phyloP scores from a whole-genome alignment of 78 protist species.

The Salpingoeca rosetta region DNA sequence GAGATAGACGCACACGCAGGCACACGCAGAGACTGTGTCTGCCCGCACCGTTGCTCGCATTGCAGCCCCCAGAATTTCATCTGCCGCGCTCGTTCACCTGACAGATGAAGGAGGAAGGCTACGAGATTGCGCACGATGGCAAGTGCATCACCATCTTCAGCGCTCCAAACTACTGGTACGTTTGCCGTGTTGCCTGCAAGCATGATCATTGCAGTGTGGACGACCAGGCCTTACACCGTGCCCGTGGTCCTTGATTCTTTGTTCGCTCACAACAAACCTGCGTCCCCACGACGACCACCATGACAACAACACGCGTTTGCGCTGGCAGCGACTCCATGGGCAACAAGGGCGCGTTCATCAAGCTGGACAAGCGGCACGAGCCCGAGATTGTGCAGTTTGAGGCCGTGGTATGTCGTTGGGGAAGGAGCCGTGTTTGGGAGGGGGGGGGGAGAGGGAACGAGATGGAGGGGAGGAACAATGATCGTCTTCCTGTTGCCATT shows the following conservation, averaged over 20 bases:
- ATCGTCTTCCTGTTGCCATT: neutral
- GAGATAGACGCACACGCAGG: too few relatives aligned
- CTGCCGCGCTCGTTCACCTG: too few relatives aligned
- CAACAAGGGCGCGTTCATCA: slow-evolving; percentile 87
- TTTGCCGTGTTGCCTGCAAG: neutral
- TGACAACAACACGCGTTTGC: too few relatives aligned
- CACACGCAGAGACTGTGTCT: too few relatives aligned
- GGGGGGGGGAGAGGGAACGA: too few relatives aligned
- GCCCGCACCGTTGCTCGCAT: too few relatives aligned
- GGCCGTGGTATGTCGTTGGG: slow-evolving; percentile 19
- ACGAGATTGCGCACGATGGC: slow-evolving; percentile 60
- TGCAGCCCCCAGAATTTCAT: too few relatives aligned
- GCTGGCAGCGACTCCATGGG: slow-evolving; percentile 51
- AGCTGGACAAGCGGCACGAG: slow-evolving; percentile 6
- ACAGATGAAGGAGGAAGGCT: slow-evolving; percentile 30
- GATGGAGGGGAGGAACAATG: neutral
- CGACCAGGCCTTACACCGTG: neutral
- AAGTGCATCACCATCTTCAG: slow-evolving; percentile 81
- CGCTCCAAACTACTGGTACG: slow-evolving; percentile 91
- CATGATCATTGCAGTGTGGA: neutral
- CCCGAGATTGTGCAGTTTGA: slow-evolving; percentile 45
- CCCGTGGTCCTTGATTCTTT: neutral
- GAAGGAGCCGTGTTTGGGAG: neutral
- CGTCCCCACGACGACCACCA: too few relatives aligned
- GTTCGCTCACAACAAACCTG: too few relatives aligned